Evolutionary conservation across 257 asterid species (phyloP).

Genomic region (Penstemon davidsonii): DNA sequence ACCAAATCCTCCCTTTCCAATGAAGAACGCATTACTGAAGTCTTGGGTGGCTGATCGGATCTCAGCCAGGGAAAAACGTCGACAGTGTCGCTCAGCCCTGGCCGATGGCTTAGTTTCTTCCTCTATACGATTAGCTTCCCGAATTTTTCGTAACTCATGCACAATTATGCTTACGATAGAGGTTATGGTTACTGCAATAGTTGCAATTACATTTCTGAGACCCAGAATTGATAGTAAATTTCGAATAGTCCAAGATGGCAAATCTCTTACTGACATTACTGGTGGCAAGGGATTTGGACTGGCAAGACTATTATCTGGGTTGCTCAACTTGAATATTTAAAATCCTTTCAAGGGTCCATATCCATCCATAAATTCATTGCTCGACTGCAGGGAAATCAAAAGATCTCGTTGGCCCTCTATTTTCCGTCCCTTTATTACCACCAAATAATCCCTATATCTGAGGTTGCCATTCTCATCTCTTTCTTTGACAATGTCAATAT

Average conservation of each 20-base stretch:
- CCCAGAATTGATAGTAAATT: constrained; percentile 9
- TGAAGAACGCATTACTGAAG: constrained; percentile 36
- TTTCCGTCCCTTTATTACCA: constrained; percentile 47
- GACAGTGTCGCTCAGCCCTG: constrained; percentile 32
- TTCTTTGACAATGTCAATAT: constrained; percentile 35
- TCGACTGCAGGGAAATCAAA: constrained; percentile 39
- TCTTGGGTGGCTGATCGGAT: constrained; percentile 39
- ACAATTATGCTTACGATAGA: constrained; percentile 31
- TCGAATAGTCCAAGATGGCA: constrained; percentile 15
- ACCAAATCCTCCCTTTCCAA: constrained; percentile 61
- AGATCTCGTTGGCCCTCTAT: constrained; percentile 37
- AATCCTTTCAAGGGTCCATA: constrained; percentile 43
- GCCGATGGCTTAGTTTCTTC: constrained; percentile 31
- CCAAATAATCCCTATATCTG: constrained; percentile 44
- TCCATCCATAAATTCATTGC: constrained; percentile 28
- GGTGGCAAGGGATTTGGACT: constrained; percentile 34
- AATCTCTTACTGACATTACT: not conserved
- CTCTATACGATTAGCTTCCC: constrained; percentile 27
- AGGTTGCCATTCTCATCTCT: constrained; percentile 30
- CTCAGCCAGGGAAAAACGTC: constrained; percentile 47
- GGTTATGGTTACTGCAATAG: constrained; percentile 28
- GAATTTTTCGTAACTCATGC: constrained; percentile 30
- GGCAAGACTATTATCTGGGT: constrained; percentile 54
- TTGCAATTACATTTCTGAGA: constrained; percentile 33
- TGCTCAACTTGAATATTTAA: constrained; percentile 59